phyloP scores from a whole-genome alignment of 2,329 filamentous ascomycete genomes.

The Pseudogymnoascus sp. region DNA sequence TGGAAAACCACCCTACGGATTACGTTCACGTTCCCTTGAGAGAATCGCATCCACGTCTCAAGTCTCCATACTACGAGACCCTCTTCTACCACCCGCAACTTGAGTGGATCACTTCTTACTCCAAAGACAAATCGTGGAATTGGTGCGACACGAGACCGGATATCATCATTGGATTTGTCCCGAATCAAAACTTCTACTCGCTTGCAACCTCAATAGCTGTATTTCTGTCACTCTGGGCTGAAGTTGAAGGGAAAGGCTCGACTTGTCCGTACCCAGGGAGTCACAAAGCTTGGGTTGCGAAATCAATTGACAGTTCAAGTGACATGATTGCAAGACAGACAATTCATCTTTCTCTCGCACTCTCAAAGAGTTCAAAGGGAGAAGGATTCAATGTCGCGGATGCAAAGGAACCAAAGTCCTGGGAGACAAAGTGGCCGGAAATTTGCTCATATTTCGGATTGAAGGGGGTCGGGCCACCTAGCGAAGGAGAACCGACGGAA shows the following conservation, averaged over 20 bases:
- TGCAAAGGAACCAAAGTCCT: conserved; percentile 29
- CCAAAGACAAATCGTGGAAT: conserved; percentile 33
- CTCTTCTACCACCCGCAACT: conserved; percentile 37
- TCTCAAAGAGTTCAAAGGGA: conserved; percentile 32
- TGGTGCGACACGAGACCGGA: conserved; percentile 36
- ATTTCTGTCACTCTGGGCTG: conserved; percentile 32
- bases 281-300: conserved; percentile 31
- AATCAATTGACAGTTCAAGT: conserved; percentile 34
- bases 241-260: conserved; percentile 33
- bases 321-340: conserved; percentile 36
- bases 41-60: conserved; percentile 30
- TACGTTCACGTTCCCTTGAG: conserved; percentile 30
- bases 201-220: conserved; percentile 32
- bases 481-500: conserved; percentile 25
- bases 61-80: conserved; percentile 29
- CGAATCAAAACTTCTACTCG: conserved; percentile 34
- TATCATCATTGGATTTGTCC: conserved; percentile 36
- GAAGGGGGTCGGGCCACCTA: conserved; percentile 30
- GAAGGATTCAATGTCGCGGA: conserved; percentile 38
- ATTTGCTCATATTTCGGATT: conserved; percentile 40
- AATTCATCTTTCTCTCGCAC: conserved; percentile 35
- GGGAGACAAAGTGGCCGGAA: conserved; percentile 39
- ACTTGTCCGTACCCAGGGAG: conserved; percentile 34
- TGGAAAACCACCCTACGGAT: conserved; percentile 32
- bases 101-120: conserved; percentile 32